Conservation (phyloP, 495 filamentous ascomycete genomes). For the Penicillium chermesinum region DNA sequence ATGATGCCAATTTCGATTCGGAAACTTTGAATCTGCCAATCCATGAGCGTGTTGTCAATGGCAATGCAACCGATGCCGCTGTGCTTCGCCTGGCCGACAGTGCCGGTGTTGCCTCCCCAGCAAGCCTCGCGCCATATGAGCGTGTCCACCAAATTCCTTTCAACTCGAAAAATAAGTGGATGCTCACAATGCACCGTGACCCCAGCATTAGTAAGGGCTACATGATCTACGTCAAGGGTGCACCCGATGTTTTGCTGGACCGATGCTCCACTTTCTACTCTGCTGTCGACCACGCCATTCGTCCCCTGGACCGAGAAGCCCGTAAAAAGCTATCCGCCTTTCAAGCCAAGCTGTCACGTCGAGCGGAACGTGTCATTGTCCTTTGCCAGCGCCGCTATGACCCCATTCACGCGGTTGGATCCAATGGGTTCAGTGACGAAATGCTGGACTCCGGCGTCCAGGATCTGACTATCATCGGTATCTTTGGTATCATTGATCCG, state of each 20-base stretch:
- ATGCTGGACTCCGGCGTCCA: constrained; percentile 31
- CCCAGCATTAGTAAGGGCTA: constrained; percentile 12
- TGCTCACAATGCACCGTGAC: constrained; percentile 31
- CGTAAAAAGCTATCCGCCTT: constrained; percentile 29
- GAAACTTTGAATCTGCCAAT: constrained; percentile 48
- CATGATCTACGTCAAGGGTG: constrained; percentile 45
- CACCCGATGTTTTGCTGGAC: constrained; percentile 45
- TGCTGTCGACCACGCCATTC: constrained; percentile 24
- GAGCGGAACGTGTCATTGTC: constrained; percentile 49
- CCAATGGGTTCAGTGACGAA: constrained; percentile 43
- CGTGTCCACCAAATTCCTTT: constrained; percentile 64
- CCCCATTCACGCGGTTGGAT: constrained; percentile 18
- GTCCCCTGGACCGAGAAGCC: constrained; percentile 31
- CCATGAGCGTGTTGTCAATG: constrained; percentile 54
- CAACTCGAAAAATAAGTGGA: constrained; percentile 74
- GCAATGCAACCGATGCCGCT: constrained; percentile 69
- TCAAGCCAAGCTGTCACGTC: constrained; percentile 39
- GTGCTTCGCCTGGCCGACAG: constrained; percentile 62
- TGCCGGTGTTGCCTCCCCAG: constrained; percentile 46
- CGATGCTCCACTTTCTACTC: constrained; percentile 43
- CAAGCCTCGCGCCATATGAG: constrained; percentile 40
- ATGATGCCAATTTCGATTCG: constrained; percentile 64
- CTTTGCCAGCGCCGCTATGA: constrained; percentile 35
- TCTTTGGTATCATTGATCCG: constrained; percentile 56
- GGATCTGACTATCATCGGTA: constrained; percentile 44